Conservation (phyloP, 176 grass and related monocot species). For the Raddia distichophylla region DNA sequence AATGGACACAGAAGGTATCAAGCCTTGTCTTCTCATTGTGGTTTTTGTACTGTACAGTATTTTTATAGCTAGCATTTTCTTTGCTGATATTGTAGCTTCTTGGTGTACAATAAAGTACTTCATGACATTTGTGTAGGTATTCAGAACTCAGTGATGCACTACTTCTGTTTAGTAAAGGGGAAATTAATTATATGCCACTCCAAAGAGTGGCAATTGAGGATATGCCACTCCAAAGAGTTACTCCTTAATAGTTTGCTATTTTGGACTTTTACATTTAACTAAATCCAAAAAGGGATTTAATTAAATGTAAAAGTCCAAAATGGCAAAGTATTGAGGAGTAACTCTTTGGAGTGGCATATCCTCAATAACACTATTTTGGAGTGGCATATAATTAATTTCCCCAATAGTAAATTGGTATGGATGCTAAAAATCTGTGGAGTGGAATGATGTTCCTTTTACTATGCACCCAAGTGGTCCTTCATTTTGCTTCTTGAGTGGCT, state of each 20-base stretch:
- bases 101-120: conserved; percentile 20
- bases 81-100: conserved; percentile 13
- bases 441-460: conserved; percentile 4
- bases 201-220: too few species aligned
- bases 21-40: neutral
- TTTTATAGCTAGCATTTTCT: neutral
- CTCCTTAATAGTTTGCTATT: too few species aligned
- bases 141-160: neutral
- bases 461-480: neutral
- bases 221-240: too few species aligned
- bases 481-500: conserved; percentile 19
- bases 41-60: neutral
- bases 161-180: conserved; percentile 6
- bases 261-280: too few species aligned
- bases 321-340: too few species aligned
- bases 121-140: conserved; percentile 15
- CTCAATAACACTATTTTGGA: too few species aligned
- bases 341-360: too few species aligned
- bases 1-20: conserved; percentile 98
- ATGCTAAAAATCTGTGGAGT: neutral
- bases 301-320: too few species aligned
- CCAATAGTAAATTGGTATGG: conserved; percentile 12
- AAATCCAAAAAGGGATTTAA: too few species aligned
- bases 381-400: too few species aligned
- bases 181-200: too few species aligned